Evolutionary conservation across 805 yeast species (phyloP), one percentile per base, ranked within the genome.

Genomic region (Pichia manshurica): DNA sequence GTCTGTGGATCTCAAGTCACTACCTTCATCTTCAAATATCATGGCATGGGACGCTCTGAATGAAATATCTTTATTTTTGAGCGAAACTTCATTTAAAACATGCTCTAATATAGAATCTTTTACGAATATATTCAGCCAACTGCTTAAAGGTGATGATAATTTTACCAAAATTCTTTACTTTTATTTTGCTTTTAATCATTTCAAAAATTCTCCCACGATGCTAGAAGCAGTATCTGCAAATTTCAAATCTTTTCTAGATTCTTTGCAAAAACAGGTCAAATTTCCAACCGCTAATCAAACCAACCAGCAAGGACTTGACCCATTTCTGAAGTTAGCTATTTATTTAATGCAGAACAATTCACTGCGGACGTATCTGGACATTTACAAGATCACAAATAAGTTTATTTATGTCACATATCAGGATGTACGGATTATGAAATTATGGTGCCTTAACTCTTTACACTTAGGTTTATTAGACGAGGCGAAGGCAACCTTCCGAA

Each of bases 371-470:
- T 39, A 52, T 9, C 20, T 59, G 2, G 52, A 61, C 2, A 56
- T 66, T 58, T 50, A 53, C 10, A 49, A 42, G 5, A 61, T 61
- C 53, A 60, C 65, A 16, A 61, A 63, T 10, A 45, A 53, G 4
- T 70, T 74, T 1, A 62, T 74, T 44, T 57, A 63, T 15, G 69
- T 65, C 42, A 74, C 81, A 0, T 77, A 75, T 48, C 81, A 76
- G 54, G 74, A 64, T 69, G 37, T 59, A 63, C 37, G 66, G 56
- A 51, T 58, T 62, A 49, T 72, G 70, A 48, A 69, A 64, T 55
- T 60, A 48, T 53, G 66, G 66, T 51, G 66, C 61, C 5, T 59
- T 41, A 16, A 59, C 38, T 56, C 67, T 28, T 57, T 65, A n/a
- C 46, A 50, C 2, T 47, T 53, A 15, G 46, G 56, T 5, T 53